These are phyloP conservation scores for Pseudotulostoma volvatum DNA, from an alignment of 495 filamentous ascomycete species.

Conservation along the genomic window DNA sequence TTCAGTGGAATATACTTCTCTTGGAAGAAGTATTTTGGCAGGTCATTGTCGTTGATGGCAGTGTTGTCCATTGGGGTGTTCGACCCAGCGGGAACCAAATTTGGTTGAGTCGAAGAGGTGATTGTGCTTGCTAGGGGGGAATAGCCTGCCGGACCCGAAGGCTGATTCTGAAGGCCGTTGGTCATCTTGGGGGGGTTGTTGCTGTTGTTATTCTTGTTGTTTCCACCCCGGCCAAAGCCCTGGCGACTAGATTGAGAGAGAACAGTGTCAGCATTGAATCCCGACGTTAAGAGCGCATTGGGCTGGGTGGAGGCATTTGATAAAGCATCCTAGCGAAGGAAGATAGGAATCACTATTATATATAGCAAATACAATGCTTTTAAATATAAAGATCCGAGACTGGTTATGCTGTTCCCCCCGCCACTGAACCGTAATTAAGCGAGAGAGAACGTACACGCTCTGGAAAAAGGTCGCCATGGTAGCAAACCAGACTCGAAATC, in stretches of 20 bases:
- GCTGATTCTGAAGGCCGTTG: constrained; percentile 30
- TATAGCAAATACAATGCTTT: no score
- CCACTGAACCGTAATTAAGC: no score
- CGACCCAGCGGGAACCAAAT: constrained; percentile 39
- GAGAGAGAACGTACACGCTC: constrained; percentile 41
- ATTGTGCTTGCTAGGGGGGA: constrained; percentile 23
- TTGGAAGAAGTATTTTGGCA: constrained; percentile 55
- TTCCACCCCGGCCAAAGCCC: constrained; percentile 35
- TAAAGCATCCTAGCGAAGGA: no score
- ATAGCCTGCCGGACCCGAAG: constrained; percentile 29
- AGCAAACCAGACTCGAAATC: constrained; percentile 2
- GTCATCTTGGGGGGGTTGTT: constrained; percentile 29
- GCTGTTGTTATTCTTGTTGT: constrained; percentile 36
- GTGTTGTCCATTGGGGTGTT: constrained; percentile 34
- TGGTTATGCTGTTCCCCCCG: no score
- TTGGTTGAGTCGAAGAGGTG: constrained; percentile 36
- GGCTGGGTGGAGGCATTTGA: no score
- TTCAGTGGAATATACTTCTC: constrained; percentile 70
- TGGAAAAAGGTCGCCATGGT: constrained; percentile 65
- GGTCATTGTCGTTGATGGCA: constrained; percentile 36
- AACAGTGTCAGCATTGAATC: no score
- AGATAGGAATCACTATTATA: no score
- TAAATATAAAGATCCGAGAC: no score
- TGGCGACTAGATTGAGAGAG: constrained; percentile 22
- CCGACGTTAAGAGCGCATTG: no score